Evolutionary conservation across 257 asterid species (phyloP).

Genomic region (Eucommia ulmoides): DNA sequence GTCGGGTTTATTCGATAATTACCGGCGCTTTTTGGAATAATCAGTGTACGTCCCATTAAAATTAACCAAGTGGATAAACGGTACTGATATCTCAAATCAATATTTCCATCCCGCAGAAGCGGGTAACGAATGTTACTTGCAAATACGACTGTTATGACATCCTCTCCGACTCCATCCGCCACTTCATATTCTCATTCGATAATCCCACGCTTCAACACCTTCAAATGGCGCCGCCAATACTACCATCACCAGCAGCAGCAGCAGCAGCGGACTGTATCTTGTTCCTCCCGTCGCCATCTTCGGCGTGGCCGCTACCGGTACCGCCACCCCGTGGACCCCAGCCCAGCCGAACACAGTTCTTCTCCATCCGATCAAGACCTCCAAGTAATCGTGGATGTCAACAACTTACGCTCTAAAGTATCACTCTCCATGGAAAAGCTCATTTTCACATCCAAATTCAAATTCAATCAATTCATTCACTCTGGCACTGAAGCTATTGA

Average conservation of each 20-base stretch:
- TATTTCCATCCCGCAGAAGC: too few relatives aligned
- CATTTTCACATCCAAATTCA: constrained; percentile 20
- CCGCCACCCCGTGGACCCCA: constrained; percentile 13
- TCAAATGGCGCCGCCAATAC: too few relatives aligned
- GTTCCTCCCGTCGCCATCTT: constrained; percentile 47
- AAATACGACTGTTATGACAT: too few relatives aligned
- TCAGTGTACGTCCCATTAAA: too few relatives aligned
- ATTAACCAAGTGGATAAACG: too few relatives aligned
- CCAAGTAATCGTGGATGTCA: constrained; percentile 37
- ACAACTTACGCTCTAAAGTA: constrained; percentile 14
- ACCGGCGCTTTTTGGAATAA: too few relatives aligned
- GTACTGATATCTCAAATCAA: too few relatives aligned
- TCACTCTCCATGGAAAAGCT: constrained; percentile 32
- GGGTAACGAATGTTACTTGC: too few relatives aligned
- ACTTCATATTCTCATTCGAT: background rate
- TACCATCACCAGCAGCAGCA: constrained; percentile 14
- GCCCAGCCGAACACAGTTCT: constrained; percentile 21
- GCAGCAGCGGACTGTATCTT: constrained; percentile 13
- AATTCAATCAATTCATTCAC: constrained; percentile 27
- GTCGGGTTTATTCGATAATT: too few relatives aligned
- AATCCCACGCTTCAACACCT: constrained; percentile 12
- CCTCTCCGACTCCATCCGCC: constrained; percentile 7
- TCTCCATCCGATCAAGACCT: constrained; percentile 45
- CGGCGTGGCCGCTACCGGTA: constrained; percentile 71
- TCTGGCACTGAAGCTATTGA: constrained; percentile 44